Evolutionary conservation across 2,329 filamentous ascomycete species (phyloP).

Genomic region (Lasiodiplodia sp.): DNA sequence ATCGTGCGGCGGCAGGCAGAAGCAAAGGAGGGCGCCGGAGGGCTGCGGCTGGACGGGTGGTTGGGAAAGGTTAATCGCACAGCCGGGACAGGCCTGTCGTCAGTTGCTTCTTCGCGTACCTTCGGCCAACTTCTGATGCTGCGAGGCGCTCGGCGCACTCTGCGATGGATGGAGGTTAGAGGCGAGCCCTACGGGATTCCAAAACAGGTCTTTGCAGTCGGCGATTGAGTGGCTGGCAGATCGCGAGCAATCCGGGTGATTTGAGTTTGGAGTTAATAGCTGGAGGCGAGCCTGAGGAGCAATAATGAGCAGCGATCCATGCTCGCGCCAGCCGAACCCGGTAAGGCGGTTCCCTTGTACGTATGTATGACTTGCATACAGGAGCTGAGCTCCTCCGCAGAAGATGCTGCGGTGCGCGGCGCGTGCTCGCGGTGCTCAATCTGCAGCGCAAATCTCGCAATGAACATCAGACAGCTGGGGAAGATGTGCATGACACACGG

Average conservation of each 20-base stretch:
- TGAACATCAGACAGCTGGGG: slow-evolving; percentile 28
- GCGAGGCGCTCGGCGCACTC: background rate
- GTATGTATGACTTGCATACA: slow-evolving; percentile 26
- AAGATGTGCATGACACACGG: slow-evolving; percentile 21
- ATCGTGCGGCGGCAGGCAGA: slow-evolving; percentile 12
- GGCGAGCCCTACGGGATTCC: background rate
- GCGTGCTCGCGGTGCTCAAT: slow-evolving; percentile 12
- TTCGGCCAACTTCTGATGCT: background rate
- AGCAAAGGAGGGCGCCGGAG: slow-evolving; percentile 22
- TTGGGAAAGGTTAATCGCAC: slow-evolving; percentile 23
- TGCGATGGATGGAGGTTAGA: background rate
- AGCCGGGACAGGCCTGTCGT: background rate
- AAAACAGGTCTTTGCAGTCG: background rate
- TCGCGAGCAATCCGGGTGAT: background rate
- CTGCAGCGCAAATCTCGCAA: slow-evolving; percentile 27
- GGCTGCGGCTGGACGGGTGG: slow-evolving; percentile 23
- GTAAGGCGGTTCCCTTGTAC: slow-evolving; percentile 12
- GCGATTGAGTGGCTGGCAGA: slow-evolving; percentile 5
- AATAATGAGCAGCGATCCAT: slow-evolving; percentile 14
- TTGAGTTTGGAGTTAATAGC: slow-evolving; percentile 21
- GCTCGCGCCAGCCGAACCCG: slow-evolving; percentile 24
- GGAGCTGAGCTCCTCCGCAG: slow-evolving; percentile 22
- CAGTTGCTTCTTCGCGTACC: background rate
- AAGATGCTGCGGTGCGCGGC: slow-evolving; percentile 1
- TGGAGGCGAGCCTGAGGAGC: slow-evolving; percentile 12